phyloP scores from a whole-genome alignment of 140 eudicot genomes.

The Stevia rebaudiana region DNA sequence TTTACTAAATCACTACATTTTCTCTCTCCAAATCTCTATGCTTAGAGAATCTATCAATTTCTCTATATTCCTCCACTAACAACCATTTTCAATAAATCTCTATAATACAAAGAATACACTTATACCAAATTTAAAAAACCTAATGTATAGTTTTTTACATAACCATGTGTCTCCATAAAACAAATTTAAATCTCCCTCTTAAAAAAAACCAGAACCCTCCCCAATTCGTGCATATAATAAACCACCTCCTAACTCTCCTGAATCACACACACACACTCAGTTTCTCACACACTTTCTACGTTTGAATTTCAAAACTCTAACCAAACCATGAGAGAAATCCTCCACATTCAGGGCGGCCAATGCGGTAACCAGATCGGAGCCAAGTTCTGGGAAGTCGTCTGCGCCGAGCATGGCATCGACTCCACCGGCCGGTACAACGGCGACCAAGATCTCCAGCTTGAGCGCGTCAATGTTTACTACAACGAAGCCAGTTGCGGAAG shows the following conservation, averaged over 20 bases:
- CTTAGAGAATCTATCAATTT: too few relatives aligned
- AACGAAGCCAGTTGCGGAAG: conserved; percentile 10
- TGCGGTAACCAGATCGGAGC: conserved; percentile 45
- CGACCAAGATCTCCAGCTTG: conserved; percentile 6
- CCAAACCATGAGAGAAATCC: conserved; percentile 41
- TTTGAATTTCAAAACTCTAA: background rate
- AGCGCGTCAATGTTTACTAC: conserved; percentile 15
- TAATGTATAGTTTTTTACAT: too few relatives aligned
- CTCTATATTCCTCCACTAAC: too few relatives aligned
- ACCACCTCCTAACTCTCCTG: conserved; percentile 10
- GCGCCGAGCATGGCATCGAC: conserved; percentile 17
- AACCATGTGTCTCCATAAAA: background rate
- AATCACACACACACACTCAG: conserved; percentile 1
- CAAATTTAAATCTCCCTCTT: conserved; percentile 28
- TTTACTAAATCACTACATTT: too few relatives aligned
- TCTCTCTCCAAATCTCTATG: too few relatives aligned
- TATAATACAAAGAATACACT: too few relatives aligned
- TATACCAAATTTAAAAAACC: too few relatives aligned
- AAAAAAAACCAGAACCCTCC: conserved; percentile 3
- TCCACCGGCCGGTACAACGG: conserved; percentile 15
- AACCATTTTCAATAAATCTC: too few relatives aligned
- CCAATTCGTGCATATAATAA: conserved; percentile 19
- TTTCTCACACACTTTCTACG: background rate
- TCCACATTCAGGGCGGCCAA: conserved; percentile 53
- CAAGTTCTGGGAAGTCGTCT: conserved; percentile 17